Evolutionary conservation across 768 basidiomycete genomes (phyloP), one percentile per base, ranked within the genome.

Genomic region (Leccinum disarticulatum): DNA sequence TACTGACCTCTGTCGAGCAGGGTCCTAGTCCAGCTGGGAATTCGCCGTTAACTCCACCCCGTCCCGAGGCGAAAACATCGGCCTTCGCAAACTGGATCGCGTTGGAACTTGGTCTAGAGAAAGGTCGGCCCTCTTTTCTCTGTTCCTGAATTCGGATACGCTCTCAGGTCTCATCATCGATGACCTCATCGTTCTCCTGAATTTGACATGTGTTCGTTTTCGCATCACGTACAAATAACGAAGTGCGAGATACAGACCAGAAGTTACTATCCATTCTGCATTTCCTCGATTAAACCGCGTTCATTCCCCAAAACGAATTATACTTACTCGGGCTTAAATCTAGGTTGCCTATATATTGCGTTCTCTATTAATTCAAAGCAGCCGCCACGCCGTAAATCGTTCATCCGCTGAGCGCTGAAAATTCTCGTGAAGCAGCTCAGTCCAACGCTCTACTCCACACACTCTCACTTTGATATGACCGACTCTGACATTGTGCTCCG

Each of bases 401-500:
- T 46, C 11, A 47, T 38, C 41, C 47, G 22, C 43, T n/a, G 28
- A 49, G 11, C 36, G 13, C 41, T 55, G n/a, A 51, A 62, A n/a
- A 52, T 22, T 19, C 19, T 52, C 8, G 28, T 43, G 41, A 19
- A 43, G n/a, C 28, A 43, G n/a, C 28, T 19, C 19, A 14, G 3
- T 8, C 11, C 9, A 17, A n/a, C 52, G 15, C 30, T 41, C 43
- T n/a, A 7, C 47, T 25, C 31, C 30, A 3, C 50, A 9, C 43
- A n/a, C 46, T 25, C 48, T 48, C 52, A 11, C n/a, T n/a, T 47
- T 38, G 46, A 60, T 49, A 73, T 78, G 74, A 38, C 73, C 46
- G 61, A 67, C n/a, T 66, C 69, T 59, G 76, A 79, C 62, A 62
- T 79, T 60, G 60, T 74, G 50, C 72, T 83, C 49, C 74, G 70